These are phyloP conservation scores for Geranium incanum DNA, from an alignment of 441 rosid genomes.

Conservation along the genomic window DNA sequence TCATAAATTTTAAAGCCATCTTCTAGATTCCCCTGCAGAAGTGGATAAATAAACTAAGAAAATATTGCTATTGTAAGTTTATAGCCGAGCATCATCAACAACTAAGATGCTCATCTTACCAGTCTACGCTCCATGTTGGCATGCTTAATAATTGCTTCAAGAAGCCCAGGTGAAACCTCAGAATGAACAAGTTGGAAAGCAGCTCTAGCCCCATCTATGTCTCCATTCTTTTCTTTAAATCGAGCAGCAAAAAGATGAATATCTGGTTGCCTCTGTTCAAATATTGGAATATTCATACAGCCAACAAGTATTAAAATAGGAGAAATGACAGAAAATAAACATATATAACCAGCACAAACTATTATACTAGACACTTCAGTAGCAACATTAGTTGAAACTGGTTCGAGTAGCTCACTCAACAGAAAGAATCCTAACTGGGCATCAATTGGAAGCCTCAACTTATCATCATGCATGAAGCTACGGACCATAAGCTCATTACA, in stretches of 20 bases:
- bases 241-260: constrained; percentile 89
- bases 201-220: constrained; percentile 77
- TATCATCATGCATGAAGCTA: too few relatives aligned
- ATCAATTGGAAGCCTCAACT: neutral
- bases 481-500: too few relatives aligned
- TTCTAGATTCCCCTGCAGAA: constrained; percentile 68
- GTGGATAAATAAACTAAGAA: constrained; percentile 16
- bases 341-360: neutral
- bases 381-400: neutral
- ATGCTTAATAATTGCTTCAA: constrained; percentile 91
- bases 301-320: neutral
- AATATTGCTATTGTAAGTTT: constrained; percentile 8
- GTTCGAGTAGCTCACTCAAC: neutral
- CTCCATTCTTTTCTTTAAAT: constrained; percentile 80
- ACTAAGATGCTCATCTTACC: constrained; percentile 37
- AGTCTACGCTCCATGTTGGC: constrained; percentile 85
- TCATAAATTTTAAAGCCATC: constrained; percentile 70
- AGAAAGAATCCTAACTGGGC: neutral
- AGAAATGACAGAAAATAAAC: neutral
- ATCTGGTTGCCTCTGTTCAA: constrained; percentile 77
- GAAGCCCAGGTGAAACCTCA: constrained; percentile 85
- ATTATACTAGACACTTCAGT: neutral
- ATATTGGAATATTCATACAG: constrained; percentile 8
- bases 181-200: constrained; percentile 73
- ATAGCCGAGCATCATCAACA: constrained; percentile 9